These are phyloP conservation scores for Hypoxylon sp. DNA, from an alignment of 2,329 filamentous ascomycete species.

Conservation along the genomic window DNA sequence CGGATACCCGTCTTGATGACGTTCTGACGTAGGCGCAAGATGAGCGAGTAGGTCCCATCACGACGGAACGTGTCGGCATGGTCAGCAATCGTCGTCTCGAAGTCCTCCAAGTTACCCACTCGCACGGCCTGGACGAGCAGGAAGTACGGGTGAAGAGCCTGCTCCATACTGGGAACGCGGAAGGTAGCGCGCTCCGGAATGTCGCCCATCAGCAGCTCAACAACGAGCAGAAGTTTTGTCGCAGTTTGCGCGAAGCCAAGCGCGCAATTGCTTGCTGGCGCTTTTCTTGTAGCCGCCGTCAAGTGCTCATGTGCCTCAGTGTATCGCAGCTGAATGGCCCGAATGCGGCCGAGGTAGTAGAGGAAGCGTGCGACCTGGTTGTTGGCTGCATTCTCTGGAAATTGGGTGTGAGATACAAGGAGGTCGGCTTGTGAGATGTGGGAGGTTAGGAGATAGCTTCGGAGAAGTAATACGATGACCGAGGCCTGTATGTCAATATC, in stretches of 20 bases:
- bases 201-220: slow-evolving; percentile 98
- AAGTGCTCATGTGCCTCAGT: slow-evolving; percentile 97
- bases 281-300: slow-evolving; percentile 93
- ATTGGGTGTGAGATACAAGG: slow-evolving; percentile 94
- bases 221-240: slow-evolving; percentile 95
- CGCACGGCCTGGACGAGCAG: slow-evolving; percentile 94
- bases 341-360: slow-evolving; percentile 96
- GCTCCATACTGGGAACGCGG: slow-evolving; percentile 88
- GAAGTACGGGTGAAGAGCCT: slow-evolving; percentile 92
- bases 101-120: slow-evolving; percentile 95
- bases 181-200: slow-evolving; percentile 97
- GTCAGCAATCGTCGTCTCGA: slow-evolving; percentile 86
- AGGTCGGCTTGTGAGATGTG: slow-evolving; percentile 98
- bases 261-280: slow-evolving; percentile 89
- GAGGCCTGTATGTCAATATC: slow-evolving; percentile 98
- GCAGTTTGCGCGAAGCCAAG: slow-evolving; percentile 96
- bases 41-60: slow-evolving; percentile 95
- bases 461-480: slow-evolving; percentile 92
- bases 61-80: slow-evolving; percentile 89
- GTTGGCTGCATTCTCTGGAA: slow-evolving; percentile 93
- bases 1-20: slow-evolving; percentile 99
- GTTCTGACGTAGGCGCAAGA: slow-evolving; percentile 94
- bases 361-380: slow-evolving; percentile 98
- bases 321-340: slow-evolving; percentile 95
- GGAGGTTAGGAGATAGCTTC: slow-evolving; percentile 95